phyloP scores from a whole-genome alignment of 2,329 filamentous ascomycete species.

The Chalara sp. region DNA sequence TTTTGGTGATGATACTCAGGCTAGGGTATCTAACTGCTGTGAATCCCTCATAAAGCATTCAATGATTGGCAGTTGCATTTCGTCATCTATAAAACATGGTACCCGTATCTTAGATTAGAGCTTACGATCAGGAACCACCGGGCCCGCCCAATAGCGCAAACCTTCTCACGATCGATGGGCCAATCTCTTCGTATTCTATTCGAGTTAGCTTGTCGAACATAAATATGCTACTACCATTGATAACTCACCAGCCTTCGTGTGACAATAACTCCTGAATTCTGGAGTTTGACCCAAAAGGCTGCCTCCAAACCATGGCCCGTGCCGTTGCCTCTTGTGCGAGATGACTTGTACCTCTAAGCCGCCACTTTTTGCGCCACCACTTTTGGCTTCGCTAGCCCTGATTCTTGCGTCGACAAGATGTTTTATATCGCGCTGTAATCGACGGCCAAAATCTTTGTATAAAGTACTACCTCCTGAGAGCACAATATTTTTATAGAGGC shows the following conservation, averaged over 20 bases:
- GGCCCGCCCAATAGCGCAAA: slow-evolving; percentile 92
- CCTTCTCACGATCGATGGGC: slow-evolving; percentile 88
- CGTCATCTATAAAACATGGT: no score
- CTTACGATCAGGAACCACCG: slow-evolving; percentile 51
- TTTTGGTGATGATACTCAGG: no score
- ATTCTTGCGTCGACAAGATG: slow-evolving; percentile 92
- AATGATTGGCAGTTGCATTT: no score
- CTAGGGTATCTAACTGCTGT: no score
- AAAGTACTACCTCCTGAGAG: slow-evolving; percentile 93
- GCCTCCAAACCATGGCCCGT: slow-evolving; percentile 97
- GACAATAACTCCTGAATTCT: slow-evolving; percentile 97
- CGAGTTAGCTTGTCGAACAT: slow-evolving; percentile 2
- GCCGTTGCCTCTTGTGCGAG: slow-evolving; percentile 92
- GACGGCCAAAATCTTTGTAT: slow-evolving; percentile 96
- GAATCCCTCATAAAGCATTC: no score
- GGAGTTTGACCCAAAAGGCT: slow-evolving; percentile 94
- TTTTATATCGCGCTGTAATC: slow-evolving; percentile 94
- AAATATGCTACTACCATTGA: background rate
- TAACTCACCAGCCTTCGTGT: slow-evolving; percentile 62
- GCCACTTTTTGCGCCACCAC: slow-evolving; percentile 82
- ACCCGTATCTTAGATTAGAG: no score
- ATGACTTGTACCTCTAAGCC: slow-evolving; percentile 96
- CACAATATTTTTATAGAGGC: slow-evolving; percentile 99
- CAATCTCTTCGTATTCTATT: slow-evolving; percentile 76
- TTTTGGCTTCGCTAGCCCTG: slow-evolving; percentile 82